Conservation (phyloP, 108 stramenopile species). For the Schizochytrium sp. region DNA sequence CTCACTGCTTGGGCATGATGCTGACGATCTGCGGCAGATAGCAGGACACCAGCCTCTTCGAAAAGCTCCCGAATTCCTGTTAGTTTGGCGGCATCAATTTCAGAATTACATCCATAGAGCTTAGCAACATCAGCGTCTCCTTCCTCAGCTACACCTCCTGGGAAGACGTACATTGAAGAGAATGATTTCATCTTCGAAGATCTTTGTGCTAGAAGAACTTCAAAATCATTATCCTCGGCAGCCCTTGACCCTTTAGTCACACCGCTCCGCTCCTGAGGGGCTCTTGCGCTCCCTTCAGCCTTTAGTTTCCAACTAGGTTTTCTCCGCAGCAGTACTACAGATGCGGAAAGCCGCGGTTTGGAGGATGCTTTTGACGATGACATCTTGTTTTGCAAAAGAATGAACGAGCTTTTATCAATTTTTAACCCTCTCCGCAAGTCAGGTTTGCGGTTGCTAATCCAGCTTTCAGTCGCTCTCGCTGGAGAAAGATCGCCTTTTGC, state of each 20-base stretch:
- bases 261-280: neutral
- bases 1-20: slow-evolving; percentile 5
- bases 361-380: neutral
- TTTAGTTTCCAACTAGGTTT: neutral
- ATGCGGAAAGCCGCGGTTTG: slow-evolving; percentile 17
- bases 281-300: neutral
- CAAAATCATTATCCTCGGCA: neutral
- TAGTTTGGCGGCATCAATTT: neutral
- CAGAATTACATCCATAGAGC: neutral
- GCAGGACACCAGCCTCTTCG: slow-evolving; percentile 47
- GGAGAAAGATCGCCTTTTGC: too few relatives aligned
- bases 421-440: too few relatives aligned
- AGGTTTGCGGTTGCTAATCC: too few relatives aligned
- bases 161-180: slow-evolving; percentile 54
- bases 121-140: neutral
- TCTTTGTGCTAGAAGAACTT: slow-evolving; percentile 49
- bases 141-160: slow-evolving; percentile 23
- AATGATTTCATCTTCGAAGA: slow-evolving; percentile 57
- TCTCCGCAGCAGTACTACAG: slow-evolving; percentile 47
- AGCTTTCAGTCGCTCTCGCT: too few relatives aligned
- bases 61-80: slow-evolving; percentile 54
- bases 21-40: neutral
- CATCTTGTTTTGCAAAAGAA: neutral
- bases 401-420: too few relatives aligned
- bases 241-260: slow-evolving; percentile 4